Evolutionary conservation across 176 grass and related monocot species (phyloP), one percentile per base, ranked within the genome.

Genomic region (Phragmites australis): DNA sequence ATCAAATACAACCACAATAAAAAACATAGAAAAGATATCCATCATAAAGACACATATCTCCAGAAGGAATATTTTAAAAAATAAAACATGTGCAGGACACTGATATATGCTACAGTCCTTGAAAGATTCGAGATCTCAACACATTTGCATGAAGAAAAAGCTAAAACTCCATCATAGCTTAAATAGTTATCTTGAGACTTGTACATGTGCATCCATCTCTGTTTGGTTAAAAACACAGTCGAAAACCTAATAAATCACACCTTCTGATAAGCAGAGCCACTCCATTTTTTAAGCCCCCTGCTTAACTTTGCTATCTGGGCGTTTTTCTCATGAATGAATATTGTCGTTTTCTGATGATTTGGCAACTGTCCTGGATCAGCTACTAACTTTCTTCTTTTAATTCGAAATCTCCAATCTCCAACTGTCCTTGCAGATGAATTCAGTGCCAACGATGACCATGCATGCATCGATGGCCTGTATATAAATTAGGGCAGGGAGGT

Each of bases 321-420:
- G 63, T 27, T 45, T 19, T 78, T 42, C 53, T 51, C 29, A n/a
- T 69, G 73, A 77, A 49, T 69, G 41, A 48, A 70, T 77, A 23
- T 49, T 68, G 25, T 58, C 15, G 76, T 76, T 47, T n/a, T 15
- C 26, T 50, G 0, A 16, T 56, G 62, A 68, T 76, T 76, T 34
- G 62, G 72, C 52, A 58, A 62, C 41, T 49, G 29, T 48, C 62
- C 14, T 59, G 21, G 41, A 69, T 76, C 27, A 58, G 48, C 11
- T 17, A 10, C 25, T 15, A 51, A 30, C 51, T 50, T 49, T 77
- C 41, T 84, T 26, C 10, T 61, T 69, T 30, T n/a, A n/a, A n/a
- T n/a, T n/a, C n/a, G n/a, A 51, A 78, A 77, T 77, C 68, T 75
- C 16, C n/a, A 41, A 60, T 77, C 30, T 29, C 51, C 74, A 61